These are phyloP conservation scores for Acacia pycnantha DNA, from an alignment of 331 rosid genomes.

Conservation along the genomic window DNA sequence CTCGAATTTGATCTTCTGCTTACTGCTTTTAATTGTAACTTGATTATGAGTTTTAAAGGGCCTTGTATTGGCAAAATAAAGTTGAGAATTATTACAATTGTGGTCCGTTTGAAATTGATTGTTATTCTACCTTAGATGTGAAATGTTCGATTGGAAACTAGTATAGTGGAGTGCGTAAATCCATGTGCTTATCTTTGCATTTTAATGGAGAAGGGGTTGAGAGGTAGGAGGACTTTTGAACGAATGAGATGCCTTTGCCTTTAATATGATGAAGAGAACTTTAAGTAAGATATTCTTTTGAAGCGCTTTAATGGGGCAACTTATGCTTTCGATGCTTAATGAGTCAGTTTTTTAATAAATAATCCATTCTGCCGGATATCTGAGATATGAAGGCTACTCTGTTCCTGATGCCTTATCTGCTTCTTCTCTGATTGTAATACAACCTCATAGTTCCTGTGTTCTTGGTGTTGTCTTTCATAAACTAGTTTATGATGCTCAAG, in stretches of 20 bases:
- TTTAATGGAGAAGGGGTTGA: not conserved
- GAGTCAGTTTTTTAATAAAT: not conserved
- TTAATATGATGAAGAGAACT: not conserved
- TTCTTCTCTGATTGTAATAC: not conserved
- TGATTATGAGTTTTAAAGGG: not conserved
- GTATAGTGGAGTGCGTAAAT: not conserved
- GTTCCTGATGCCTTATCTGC: not conserved
- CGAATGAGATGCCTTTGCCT: not conserved
- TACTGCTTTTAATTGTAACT: not conserved
- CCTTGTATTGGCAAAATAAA: not conserved
- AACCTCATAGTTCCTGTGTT: not conserved
- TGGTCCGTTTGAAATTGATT: not conserved
- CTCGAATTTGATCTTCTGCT: not conserved
- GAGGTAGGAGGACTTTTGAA: not conserved
- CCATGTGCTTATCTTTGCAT: not conserved
- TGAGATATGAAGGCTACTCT: not conserved
- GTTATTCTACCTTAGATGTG: not conserved
- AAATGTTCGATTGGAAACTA: not conserved
- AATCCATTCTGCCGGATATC: not conserved
- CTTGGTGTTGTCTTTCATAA: not conserved
- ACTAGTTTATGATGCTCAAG: not conserved
- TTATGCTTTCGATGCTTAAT: not conserved
- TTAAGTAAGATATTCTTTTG: not conserved
- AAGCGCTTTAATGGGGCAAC: not conserved
- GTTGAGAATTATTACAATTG: not conserved